phyloP scores from a whole-genome alignment of 768 basidiomycete species.

The Leccinellum luteum region DNA sequence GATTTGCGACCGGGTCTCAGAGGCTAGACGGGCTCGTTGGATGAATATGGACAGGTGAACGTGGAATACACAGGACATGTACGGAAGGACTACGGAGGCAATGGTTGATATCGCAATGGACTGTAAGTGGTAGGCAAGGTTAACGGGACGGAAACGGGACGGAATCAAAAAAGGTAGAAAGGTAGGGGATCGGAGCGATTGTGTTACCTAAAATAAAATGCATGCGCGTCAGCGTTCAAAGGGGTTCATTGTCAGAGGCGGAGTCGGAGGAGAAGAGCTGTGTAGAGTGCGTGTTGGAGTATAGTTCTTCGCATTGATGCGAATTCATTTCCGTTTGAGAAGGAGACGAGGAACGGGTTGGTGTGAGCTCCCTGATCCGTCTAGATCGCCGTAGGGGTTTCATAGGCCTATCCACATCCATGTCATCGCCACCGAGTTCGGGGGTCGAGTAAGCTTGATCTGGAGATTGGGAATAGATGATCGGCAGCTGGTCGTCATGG shows the following conservation, averaged over 20 bases:
- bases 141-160: slow-evolving; percentile 13
- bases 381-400: slow-evolving; percentile 36
- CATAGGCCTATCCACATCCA: slow-evolving; percentile 33
- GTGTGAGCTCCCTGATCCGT: slow-evolving; percentile 28
- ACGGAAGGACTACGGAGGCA: slow-evolving; percentile 26
- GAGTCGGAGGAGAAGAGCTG: slow-evolving; percentile 18
- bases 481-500: slow-evolving; percentile 16
- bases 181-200: slow-evolving; percentile 8
- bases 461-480: slow-evolving; percentile 19
- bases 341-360: slow-evolving; percentile 22
- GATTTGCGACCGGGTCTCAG: slow-evolving; percentile 31
- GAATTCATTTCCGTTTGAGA: slow-evolving; percentile 34
- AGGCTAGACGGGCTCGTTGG: slow-evolving; percentile 16
- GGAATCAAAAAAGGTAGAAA: slow-evolving; percentile 17
- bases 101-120: slow-evolving; percentile 16
- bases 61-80: slow-evolving; percentile 26
- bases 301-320: slow-evolving; percentile 23
- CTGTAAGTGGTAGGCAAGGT: slow-evolving; percentile 20
- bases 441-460: slow-evolving; percentile 23
- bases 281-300: slow-evolving; percentile 18
- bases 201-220: slow-evolving; percentile 26
- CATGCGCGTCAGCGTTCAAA: slow-evolving; percentile 17
- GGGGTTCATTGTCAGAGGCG: slow-evolving; percentile 25
- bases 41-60: slow-evolving; percentile 23
- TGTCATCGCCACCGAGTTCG: slow-evolving; percentile 27